These are phyloP conservation scores for Pugionium dolabratum DNA, from an alignment of 345 rosid species.

Conservation along the genomic window DNA sequence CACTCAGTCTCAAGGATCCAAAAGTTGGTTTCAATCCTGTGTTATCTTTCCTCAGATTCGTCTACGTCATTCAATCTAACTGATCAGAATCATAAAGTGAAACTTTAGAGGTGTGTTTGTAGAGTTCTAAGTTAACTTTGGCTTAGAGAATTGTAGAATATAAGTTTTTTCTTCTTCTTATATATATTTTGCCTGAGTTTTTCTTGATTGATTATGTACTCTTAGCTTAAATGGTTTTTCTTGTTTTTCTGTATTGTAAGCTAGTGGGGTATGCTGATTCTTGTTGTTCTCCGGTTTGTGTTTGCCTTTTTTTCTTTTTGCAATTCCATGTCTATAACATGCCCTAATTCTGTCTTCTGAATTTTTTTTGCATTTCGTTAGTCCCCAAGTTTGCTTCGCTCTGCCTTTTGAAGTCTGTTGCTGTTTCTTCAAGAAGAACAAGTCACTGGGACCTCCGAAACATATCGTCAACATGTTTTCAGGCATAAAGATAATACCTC, in stretches of 20 bases:
- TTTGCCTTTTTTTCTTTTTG: background rate
- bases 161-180: background rate
- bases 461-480: slow-evolving; percentile 52
- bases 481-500: slow-evolving; percentile 73
- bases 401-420: slow-evolving; percentile 7
- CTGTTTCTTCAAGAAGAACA: background rate
- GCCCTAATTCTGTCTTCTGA: background rate
- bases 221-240: background rate
- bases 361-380: background rate
- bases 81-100: background rate
- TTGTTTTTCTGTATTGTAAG: background rate
- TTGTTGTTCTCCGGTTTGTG: background rate
- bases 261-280: background rate
- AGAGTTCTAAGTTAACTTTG: background rate
- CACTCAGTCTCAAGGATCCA: too few species aligned
- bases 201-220: background rate
- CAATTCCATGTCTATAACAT: background rate
- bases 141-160: background rate
- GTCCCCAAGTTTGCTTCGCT: background rate
- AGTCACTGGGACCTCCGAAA: background rate
- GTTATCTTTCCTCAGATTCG: too few species aligned
- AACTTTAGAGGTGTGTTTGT: background rate
- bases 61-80: background rate
- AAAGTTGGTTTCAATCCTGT: too few species aligned
- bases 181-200: background rate